Evolutionary conservation across 2,329 filamentous ascomycete species (phyloP), one percentile per base, ranked within the genome.

Genomic region (Pseudogymnoascus sp.): DNA sequence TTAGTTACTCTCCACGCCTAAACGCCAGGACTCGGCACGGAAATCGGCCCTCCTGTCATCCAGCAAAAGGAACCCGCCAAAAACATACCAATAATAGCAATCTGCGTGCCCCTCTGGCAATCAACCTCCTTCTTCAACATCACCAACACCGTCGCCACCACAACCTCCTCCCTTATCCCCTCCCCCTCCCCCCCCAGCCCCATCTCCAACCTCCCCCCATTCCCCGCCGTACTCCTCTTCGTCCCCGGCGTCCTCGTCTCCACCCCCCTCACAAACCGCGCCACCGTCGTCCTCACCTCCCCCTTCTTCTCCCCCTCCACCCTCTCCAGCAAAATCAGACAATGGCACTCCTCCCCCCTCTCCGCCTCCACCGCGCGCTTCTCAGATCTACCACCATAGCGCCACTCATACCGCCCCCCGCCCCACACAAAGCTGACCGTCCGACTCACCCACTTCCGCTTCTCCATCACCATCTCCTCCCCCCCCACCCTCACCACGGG

Each of bases 111-210:
- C n/a, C 47, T 57, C n/a, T 2, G 10, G 1, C 47, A 7, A 71
- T 88, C 85, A 60, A 86, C 75, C 77, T 88, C 86, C 73, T 82
- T 84, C 79, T 88, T 87, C 68, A 88, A 71, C 84, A 88, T 86
- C 15, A 80, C 73, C 63, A 88, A 68, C 64, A 80, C 84, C 15
- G 82, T 86, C 47, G 80, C 78, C 17, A 87, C 77, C 9, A 82
- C 76, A 19, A 87, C 66, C n/a, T 78, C 74, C 68, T 83, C 77
- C n/a, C 74, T 75, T 64, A 82, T 71, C 69, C 82, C 73, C 17
- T 67, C 64, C 28, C 69, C 72, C 68, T 76, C 77, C 4, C 62
- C 35, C 4, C 70, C 74, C 66, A 80, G 65, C 64, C 80, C 79
- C 64, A 80, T 65, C 71, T 77, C 73, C 66, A 83, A 68, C 40